Evolutionary conservation across 139 green algal genomes (phyloP), one percentile per base, ranked within the genome.

Genomic region (Gonium pectorale): DNA sequence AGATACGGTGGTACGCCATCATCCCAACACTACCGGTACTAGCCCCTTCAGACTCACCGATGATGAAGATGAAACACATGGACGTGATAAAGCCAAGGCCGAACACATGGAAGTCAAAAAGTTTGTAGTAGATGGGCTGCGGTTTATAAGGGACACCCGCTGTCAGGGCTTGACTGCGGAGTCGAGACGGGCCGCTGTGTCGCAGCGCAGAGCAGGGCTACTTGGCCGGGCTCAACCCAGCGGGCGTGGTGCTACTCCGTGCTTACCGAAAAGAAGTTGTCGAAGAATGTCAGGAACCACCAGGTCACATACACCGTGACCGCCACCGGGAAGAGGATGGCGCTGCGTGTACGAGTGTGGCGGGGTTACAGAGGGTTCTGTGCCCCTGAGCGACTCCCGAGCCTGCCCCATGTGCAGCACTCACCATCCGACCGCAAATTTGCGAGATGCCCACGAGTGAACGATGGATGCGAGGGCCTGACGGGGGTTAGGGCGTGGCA

Each of bases 201-300:
- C n/a, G n/a, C n/a, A n/a, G n/a, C n/a, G n/a, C n/a, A n/a, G n/a
- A n/a, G n/a, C n/a, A n/a, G n/a, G n/a, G n/a, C n/a, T n/a, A n/a
- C n/a, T n/a, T n/a, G n/a, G n/a, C n/a, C n/a, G n/a, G n/a, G n/a
- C n/a, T n/a, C n/a, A n/a, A n/a, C n/a, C n/a, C n/a, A n/a, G n/a
- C n/a, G n/a, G n/a, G n/a, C n/a, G n/a, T n/a, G n/a, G n/a, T n/a
- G n/a, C n/a, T n/a, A n/a, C n/a, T n/a, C n/a, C n/a, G 5, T 51
- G 33, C 89, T 79, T 26, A 93, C 90, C 77, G 93, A 96, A 84
- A 98, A 98, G 75, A 98, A 98, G 80, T 93, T 93, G 88, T 99
- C 96, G 84, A 99, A 97, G 80, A 98, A 98, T 13, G 92, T 93
- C 7, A 98, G 85, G 78, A 98, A 98, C 95, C 93, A 96, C 91